phyloP scores from a whole-genome alignment of 495 filamentous ascomycete genomes.

The Penicillium simplicissimum region DNA sequence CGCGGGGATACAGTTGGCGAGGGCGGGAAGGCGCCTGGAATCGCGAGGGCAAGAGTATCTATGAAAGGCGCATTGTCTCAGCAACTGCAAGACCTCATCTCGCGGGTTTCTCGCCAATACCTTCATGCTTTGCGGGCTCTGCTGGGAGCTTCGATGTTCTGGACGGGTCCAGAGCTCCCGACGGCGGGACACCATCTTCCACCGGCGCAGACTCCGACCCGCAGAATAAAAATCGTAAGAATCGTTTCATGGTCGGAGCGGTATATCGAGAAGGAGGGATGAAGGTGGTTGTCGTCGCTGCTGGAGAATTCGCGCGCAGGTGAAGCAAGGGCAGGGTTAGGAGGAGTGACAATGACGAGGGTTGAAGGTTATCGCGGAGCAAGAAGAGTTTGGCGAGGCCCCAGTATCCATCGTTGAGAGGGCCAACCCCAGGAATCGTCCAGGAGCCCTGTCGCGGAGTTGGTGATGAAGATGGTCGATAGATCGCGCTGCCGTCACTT shows the following conservation, averaged over 20 bases:
- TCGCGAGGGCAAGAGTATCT: conserved; percentile 8
- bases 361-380: background rate
- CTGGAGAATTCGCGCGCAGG: background rate
- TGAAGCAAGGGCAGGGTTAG: conserved; percentile 2
- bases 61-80: background rate
- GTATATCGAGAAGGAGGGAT: background rate
- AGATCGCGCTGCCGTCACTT: background rate
- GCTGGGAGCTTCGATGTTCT: background rate
- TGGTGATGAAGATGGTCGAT: background rate
- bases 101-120: background rate
- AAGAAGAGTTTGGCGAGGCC: background rate
- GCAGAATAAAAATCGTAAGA: conserved; percentile 3
- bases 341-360: background rate
- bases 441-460: conserved; percentile 5
- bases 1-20: conserved; percentile 23
- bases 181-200: background rate
- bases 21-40: conserved; percentile 27
- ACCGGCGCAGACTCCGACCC: conserved; percentile 3
- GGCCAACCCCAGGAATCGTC: conserved; percentile 6
- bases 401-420: conserved; percentile 19
- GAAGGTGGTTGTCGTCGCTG: background rate
- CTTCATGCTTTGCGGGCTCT: conserved; percentile 1
- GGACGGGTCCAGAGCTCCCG: background rate
- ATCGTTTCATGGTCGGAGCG: background rate
- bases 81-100: background rate